Evolutionary conservation across 2,329 filamentous ascomycete genomes (phyloP).

Genomic region (Epichloe festucae): DNA sequence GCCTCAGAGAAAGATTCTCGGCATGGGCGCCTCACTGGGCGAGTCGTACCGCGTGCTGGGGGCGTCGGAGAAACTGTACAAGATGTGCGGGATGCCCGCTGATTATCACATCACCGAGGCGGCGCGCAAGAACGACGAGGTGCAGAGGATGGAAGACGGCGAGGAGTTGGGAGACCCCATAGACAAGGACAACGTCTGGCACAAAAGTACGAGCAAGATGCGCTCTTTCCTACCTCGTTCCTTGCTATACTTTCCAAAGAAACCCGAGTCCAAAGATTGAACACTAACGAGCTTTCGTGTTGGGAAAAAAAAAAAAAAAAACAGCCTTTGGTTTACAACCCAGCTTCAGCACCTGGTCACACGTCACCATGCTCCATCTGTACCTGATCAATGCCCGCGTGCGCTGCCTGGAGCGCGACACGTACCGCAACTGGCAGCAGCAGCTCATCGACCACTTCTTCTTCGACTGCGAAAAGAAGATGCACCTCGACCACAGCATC

Average conservation of each 20-base stretch:
- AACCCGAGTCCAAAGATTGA: background rate
- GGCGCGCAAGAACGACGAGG: conserved; percentile 49
- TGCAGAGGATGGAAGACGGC: conserved; percentile 61
- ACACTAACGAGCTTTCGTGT: background rate
- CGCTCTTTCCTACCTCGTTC: no score
- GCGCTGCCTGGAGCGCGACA: conserved; percentile 59
- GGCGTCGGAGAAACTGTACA: conserved; percentile 66
- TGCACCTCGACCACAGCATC: conserved; percentile 68
- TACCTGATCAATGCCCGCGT: conserved; percentile 79
- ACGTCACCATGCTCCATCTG: conserved; percentile 93
- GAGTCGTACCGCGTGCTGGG: conserved; percentile 63
- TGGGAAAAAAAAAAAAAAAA: background rate
- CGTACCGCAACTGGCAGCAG: conserved; percentile 67
- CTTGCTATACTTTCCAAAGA: no score
- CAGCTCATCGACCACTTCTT: conserved; percentile 94
- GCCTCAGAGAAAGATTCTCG: conserved; percentile 18
- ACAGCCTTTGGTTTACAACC: conserved; percentile 65
- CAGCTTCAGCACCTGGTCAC: conserved; percentile 91
- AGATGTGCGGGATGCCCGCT: conserved; percentile 58
- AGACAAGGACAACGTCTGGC: conserved; percentile 43
- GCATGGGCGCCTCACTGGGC: conserved; percentile 20
- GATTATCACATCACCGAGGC: conserved; percentile 64
- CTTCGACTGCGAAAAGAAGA: conserved; percentile 72
- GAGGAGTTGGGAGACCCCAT: conserved; percentile 58
- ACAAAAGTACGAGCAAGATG: conserved; percentile 45